These are phyloP conservation scores for Xylaria arbuscula DNA, from an alignment of 2,329 filamentous ascomycete species.

Conservation along the genomic window DNA sequence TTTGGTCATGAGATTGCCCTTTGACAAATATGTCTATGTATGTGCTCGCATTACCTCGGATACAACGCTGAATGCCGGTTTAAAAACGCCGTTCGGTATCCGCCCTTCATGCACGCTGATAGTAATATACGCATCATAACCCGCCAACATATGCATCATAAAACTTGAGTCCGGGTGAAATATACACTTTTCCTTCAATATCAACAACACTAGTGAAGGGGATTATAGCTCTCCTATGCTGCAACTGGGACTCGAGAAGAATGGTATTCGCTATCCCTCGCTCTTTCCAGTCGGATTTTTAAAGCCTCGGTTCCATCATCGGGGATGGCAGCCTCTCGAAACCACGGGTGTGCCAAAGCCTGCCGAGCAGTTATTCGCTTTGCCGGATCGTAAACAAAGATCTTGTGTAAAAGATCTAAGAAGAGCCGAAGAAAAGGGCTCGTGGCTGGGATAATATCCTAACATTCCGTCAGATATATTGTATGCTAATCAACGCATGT, in stretches of 20 bases:
- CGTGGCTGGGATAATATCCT: constrained; percentile 74
- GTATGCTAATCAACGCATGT: neutral
- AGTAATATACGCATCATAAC: constrained; percentile 38
- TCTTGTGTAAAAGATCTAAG: constrained; percentile 71
- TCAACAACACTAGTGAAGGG: constrained; percentile 37
- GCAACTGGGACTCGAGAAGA: constrained; percentile 40
- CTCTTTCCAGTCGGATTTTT: constrained; percentile 68
- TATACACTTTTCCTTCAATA: constrained; percentile 45
- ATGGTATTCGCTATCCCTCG: constrained; percentile 57
- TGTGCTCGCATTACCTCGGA: constrained; percentile 44
- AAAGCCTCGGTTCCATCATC: constrained; percentile 76
- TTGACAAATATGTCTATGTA: constrained; percentile 46
- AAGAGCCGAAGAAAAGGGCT: constrained; percentile 71
- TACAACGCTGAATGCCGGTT: constrained; percentile 45
- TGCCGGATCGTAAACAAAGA: constrained; percentile 74
- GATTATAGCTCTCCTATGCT: constrained; percentile 39
- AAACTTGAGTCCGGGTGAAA: constrained; percentile 38
- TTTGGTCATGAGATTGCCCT: constrained; percentile 41
- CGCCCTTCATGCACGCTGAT: constrained; percentile 37
- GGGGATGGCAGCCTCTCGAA: constrained; percentile 70
- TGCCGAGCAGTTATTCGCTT: constrained; percentile 75
- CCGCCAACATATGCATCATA: constrained; percentile 44
- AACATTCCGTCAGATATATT: constrained; percentile 38
- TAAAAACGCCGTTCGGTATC: constrained; percentile 41
- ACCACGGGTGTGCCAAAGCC: constrained; percentile 75